phyloP scores from a whole-genome alignment of 495 filamentous ascomycete genomes.

The Podospora bellae-mahoneyi region DNA sequence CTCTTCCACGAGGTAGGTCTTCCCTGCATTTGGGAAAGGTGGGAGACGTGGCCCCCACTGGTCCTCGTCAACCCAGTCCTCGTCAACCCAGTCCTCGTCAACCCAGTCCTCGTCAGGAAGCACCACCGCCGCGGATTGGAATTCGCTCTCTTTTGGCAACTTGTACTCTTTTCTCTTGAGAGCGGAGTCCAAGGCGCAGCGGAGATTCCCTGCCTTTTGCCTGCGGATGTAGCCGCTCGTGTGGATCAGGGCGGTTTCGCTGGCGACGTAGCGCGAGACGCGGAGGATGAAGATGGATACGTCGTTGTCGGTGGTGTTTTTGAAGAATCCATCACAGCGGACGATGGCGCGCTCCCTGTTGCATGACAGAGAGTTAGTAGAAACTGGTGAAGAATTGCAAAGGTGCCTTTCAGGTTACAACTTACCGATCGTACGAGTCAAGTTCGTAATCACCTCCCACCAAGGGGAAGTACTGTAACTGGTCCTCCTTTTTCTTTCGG shows the following conservation, averaged over 20 bases:
- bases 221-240: background rate
- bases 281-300: slow-evolving; percentile 20
- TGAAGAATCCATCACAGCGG: background rate
- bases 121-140: slow-evolving; percentile 7
- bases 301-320: slow-evolving; percentile 7
- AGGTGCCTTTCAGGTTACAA: background rate
- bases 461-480: background rate
- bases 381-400: no score
- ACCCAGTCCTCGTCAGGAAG: slow-evolving; percentile 18
- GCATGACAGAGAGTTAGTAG: background rate
- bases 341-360: background rate
- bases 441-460: slow-evolving; percentile 25
- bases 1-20: background rate
- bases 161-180: background rate
- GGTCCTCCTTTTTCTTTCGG: background rate
- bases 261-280: slow-evolving; percentile 9
- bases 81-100: slow-evolving; percentile 1
- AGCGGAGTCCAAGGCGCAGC: background rate
- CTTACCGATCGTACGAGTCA: slow-evolving; percentile 12
- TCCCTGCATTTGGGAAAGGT: background rate
- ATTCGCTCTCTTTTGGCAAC: background rate
- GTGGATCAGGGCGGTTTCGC: background rate
- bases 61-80: slow-evolving; percentile 12
- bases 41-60: no score
- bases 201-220: background rate